Conservation (phyloP, 139 green algal genomes). For the Trebouxia sp. region DNA sequence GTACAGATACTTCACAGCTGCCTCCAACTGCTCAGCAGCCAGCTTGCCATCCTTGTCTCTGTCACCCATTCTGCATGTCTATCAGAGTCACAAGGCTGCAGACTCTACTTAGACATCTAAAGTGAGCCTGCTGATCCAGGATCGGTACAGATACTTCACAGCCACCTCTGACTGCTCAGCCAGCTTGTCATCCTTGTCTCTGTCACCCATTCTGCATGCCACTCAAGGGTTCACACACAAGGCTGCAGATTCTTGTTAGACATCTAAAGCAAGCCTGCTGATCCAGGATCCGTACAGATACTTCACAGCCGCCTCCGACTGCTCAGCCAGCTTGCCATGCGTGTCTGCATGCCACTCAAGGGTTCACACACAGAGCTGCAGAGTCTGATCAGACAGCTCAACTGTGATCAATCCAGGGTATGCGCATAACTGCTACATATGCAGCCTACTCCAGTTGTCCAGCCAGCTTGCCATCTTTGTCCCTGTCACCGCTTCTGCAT, state of each 20-base stretch:
- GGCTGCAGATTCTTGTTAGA: no score
- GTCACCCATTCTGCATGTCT: slow-evolving; percentile 33
- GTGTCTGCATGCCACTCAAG: no score
- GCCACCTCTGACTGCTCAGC: slow-evolving; percentile 70
- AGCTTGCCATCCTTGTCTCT: slow-evolving; percentile 41
- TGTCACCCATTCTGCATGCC: slow-evolving; percentile 33
- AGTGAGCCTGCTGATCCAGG: no score
- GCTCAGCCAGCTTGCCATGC: slow-evolving; percentile 55
- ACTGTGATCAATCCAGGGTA: no score
- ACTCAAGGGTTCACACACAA: no score
- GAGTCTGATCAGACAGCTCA: no score
- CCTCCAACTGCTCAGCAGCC: slow-evolving; percentile 76
- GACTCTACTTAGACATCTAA: no score
- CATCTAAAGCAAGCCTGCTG: no score
- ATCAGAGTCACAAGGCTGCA: no score
- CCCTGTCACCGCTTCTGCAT: slow-evolving; percentile 33
- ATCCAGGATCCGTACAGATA: slow-evolving; percentile 80
- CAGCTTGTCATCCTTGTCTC: slow-evolving; percentile 40
- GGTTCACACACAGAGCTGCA: no score
- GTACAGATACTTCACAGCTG: slow-evolving; percentile 84
- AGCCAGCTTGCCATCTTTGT: slow-evolving; percentile 50
- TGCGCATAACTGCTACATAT: slow-evolving; percentile 87
- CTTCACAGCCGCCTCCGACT: slow-evolving; percentile 85
- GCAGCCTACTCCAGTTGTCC: slow-evolving; percentile 67
- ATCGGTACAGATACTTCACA: slow-evolving; percentile 85